These are phyloP conservation scores for Anacardium occidentale DNA, from an alignment of 345 rosid genomes.

Conservation along the genomic window DNA sequence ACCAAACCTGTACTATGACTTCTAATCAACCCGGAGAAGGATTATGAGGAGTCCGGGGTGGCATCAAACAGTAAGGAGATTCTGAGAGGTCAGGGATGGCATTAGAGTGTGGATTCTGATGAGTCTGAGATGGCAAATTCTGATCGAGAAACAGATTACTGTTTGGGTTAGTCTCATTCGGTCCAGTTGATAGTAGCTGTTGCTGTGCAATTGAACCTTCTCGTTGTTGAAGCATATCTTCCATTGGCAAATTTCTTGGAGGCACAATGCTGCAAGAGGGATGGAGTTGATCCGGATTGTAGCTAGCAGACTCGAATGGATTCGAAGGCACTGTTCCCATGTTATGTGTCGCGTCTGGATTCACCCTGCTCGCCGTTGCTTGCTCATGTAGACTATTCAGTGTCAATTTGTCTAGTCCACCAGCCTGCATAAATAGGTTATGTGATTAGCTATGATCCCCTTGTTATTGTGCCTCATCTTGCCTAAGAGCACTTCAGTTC, in stretches of 20 bases:
- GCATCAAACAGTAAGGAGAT: not conserved
- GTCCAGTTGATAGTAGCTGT: not conserved
- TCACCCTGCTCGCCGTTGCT: constrained; percentile 11
- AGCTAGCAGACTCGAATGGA: constrained; percentile 15
- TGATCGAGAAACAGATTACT: constrained; percentile 19
- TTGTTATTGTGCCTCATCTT: not conserved
- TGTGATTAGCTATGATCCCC: not conserved
- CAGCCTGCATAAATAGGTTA: constrained; percentile 28
- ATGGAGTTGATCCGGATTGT: constrained; percentile 14
- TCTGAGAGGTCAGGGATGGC: not conserved
- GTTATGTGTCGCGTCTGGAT: constrained; percentile 7
- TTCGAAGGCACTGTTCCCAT: constrained; percentile 8
- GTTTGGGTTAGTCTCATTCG: constrained; percentile 3
- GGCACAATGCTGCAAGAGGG: constrained; percentile 3
- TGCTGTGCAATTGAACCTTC: constrained; percentile 4
- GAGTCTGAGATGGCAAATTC: not conserved
- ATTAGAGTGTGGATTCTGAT: not conserved
- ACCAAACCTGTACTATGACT: not conserved
- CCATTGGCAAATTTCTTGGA: constrained; percentile 1
- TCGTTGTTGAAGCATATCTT: constrained; percentile 17
- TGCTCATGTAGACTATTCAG: constrained; percentile 29
- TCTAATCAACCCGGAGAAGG: constrained; percentile 1
- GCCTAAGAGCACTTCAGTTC: not conserved
- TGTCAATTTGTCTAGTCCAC: constrained; percentile 29
- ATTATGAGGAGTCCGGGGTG: too few species aligned